Evolutionary conservation across 495 filamentous ascomycete species (phyloP).

Genomic region (Chaetomium fimeti): DNA sequence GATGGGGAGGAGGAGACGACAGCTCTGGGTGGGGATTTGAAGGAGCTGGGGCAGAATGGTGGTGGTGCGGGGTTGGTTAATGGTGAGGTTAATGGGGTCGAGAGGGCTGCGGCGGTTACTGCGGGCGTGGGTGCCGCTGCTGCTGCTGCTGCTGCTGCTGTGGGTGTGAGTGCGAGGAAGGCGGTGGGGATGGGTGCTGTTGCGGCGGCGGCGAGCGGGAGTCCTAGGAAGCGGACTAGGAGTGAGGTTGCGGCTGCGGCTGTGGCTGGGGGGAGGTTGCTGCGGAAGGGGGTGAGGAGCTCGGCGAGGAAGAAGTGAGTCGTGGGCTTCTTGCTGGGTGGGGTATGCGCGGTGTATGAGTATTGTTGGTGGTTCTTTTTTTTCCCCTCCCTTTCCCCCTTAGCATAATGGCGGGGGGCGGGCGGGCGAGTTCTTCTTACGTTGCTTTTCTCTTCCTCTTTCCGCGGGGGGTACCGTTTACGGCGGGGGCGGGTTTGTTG

Average conservation of each 20-base stretch:
- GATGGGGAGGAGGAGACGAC: not conserved
- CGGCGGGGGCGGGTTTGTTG: not conserved
- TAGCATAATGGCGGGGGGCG: too few relatives aligned
- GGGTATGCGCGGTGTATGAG: not conserved
- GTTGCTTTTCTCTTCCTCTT: not conserved
- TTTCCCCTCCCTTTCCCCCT: not conserved
- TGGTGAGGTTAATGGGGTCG: not conserved
- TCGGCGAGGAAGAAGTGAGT: slow-evolving; percentile 11
- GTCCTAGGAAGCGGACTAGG: slow-evolving; percentile 12
- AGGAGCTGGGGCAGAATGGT: not conserved
- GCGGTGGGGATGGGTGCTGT: not conserved
- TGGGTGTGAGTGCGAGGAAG: not conserved
- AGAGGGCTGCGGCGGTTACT: not conserved
- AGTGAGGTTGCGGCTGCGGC: slow-evolving; percentile 10
- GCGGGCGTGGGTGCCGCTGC: not conserved
- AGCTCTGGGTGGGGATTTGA: too few relatives aligned
- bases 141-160: not conserved
- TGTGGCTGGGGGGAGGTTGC: not conserved
- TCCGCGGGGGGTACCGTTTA: not conserved
- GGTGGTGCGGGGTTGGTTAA: not conserved
- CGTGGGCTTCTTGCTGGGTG: not conserved
- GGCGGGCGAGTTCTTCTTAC: too few relatives aligned
- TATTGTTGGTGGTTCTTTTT: not conserved
- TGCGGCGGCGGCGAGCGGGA: not conserved
- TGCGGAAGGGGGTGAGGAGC: slow-evolving; percentile 16